Conservation (phyloP, 495 filamentous ascomycete species). For the Aspergillus panamensis region DNA sequence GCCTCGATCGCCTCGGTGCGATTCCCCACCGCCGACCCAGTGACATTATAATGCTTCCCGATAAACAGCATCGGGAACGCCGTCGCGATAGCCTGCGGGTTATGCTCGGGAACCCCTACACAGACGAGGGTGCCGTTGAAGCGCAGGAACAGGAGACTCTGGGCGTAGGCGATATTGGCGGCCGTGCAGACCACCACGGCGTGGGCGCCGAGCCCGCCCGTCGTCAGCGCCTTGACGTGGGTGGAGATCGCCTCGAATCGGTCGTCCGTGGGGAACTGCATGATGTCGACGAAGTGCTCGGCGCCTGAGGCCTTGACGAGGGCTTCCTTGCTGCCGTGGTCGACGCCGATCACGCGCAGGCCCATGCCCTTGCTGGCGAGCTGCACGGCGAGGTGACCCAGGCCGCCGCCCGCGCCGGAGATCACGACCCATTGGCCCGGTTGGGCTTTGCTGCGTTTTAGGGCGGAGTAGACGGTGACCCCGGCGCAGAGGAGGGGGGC, state of each 20-base stretch:
- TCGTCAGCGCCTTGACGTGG: conserved; percentile 56
- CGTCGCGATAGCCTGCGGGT: conserved; percentile 53
- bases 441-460: conserved; percentile 55
- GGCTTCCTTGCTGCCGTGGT: conserved; percentile 59
- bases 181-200: conserved; percentile 63
- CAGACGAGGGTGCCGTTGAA: conserved; percentile 64
- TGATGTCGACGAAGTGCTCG: conserved; percentile 65
- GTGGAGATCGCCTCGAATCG: conserved; percentile 45
- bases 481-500: conserved; percentile 65
- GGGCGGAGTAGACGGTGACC: conserved; percentile 55
- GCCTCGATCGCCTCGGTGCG: conserved; percentile 63
- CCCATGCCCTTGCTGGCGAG: conserved; percentile 61
- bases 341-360: conserved; percentile 65
- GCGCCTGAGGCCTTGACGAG: conserved; percentile 60
- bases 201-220: conserved; percentile 60
- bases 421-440: conserved; percentile 64
- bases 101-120: conserved; percentile 65
- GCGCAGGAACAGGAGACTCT: conserved; percentile 54
- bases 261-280: conserved; percentile 50
- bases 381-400: conserved; percentile 65
- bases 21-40: conserved; percentile 61
- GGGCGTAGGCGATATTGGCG: conserved; percentile 63
- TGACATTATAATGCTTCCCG: conserved; percentile 51
- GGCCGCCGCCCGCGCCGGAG: conserved; percentile 63
- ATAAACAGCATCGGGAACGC: conserved; percentile 52